Evolutionary conservation across 2,329 filamentous ascomycete species (phyloP), one percentile per base, ranked within the genome.

Genomic region (Coniochaeta pulveracea): DNA sequence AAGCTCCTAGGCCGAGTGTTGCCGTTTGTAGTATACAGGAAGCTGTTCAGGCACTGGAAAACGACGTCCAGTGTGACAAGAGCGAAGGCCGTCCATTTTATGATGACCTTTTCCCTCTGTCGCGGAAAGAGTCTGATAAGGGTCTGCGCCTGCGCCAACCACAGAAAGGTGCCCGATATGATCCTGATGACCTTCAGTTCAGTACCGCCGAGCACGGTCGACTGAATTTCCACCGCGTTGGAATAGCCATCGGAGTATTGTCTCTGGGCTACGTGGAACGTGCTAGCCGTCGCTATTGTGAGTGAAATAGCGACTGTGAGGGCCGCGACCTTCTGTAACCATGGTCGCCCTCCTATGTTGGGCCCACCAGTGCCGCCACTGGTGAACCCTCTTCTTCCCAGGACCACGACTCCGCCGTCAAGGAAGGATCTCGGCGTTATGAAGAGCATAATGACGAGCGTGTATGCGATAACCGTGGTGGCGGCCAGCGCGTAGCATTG

Each of bases 31-130:
- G 58, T 57, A 45, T 69, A 74, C 34, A 65, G 52, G 49, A 96
- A 96, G 48, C 83, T 91, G 63, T 95, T 93, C 37, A 96, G 71
- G 30, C 82, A 85, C 49, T 82, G 88, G 55, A 98, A 98, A 9
- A 88, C 76, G 26, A 89, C 79, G 52, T 96, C 89, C 38, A 95
- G 69, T 1, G 85, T 74, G 48, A 98, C 95, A 37, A 98, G 72
- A 3, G 82, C 86, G 51, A 96, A 95, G 2, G 89, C 91, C 11
- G 89, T 85, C 89, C 89, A 98, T 61, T 96, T 96, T 60, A 98
- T 98, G 44, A 96, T 84, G 34, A 96, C 79, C 60, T 96, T 96
- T 59, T 98, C 91, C 49, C 93, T 84, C 50, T 96, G 89, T 21
- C 91, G 84, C 6, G 91, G 91, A 46, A 98, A 98, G 2, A 98